Evolutionary conservation across 192 early-diverging fungal species (phyloP).

Genomic region (Dissophora globulifera): DNA sequence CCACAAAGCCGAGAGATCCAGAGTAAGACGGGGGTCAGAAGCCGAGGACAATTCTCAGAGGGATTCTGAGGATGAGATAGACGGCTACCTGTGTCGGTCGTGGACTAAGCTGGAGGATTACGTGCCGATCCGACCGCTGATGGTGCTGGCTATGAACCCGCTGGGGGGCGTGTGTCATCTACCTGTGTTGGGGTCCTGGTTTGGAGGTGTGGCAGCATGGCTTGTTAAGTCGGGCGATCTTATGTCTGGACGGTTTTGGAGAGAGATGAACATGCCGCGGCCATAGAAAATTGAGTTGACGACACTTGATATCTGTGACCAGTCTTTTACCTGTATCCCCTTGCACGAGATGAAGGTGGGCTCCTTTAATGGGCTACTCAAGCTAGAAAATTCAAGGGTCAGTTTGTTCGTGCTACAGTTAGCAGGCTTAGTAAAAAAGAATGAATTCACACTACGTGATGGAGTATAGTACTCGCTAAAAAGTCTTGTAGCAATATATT

Average conservation of each 20-base stretch:
- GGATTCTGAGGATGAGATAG: background rate
- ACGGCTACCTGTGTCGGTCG: constrained; percentile 9
- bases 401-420: too few relatives aligned
- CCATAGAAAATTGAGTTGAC: constrained; percentile 13
- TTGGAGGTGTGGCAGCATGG: constrained; percentile 28
- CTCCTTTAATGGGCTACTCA: too few relatives aligned
- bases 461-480: too few relatives aligned
- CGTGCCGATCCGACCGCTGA: constrained; percentile 3
- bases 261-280: constrained; percentile 36
- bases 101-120: constrained; percentile 38
- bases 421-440: too few relatives aligned
- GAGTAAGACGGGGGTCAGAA: background rate
- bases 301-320: too few relatives aligned
- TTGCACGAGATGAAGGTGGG: too few relatives aligned
- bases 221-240: constrained; percentile 33
- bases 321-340: too few relatives aligned
- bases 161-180: constrained; percentile 33
- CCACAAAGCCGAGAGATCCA: constrained; percentile 1
- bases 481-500: too few relatives aligned
- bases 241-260: constrained; percentile 31
- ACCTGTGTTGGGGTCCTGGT: constrained; percentile 31
- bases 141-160: constrained; percentile 50
- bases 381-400: too few relatives aligned
- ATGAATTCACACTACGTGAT: too few relatives aligned
- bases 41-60: background rate